Evolutionary conservation across 2,329 filamentous ascomycete species (phyloP).

Genomic region (Pseudocercospora musae): DNA sequence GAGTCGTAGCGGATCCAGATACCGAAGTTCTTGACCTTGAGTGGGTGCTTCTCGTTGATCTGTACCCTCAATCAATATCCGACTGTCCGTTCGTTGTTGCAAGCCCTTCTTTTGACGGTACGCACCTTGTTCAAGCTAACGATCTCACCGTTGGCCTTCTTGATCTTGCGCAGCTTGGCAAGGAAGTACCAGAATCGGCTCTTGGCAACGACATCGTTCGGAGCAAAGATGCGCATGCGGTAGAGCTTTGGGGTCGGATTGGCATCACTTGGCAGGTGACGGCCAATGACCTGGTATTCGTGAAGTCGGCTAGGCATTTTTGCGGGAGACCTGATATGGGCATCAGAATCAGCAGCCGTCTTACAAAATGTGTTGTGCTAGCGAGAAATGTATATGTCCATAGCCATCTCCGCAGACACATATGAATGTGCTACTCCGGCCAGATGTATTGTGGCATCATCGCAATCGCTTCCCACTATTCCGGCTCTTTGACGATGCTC

Average conservation of each 20-base stretch:
- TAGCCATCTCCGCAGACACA: background rate
- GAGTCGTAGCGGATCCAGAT: slow-evolving; percentile 99
- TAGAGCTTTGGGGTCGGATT: slow-evolving; percentile 98
- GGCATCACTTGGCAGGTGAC: slow-evolving; percentile 95
- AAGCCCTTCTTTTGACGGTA: slow-evolving; percentile 52
- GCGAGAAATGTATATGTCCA: background rate
- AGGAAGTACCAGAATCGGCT: slow-evolving; percentile 99
- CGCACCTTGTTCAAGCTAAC: slow-evolving; percentile 82
- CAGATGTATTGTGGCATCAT: slow-evolving; percentile 1
- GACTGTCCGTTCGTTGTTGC: background rate
- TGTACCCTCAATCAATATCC: slow-evolving; percentile 39
- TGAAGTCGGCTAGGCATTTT: slow-evolving; percentile 62
- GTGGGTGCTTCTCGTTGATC: slow-evolving; percentile 98
- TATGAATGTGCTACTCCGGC: background rate
- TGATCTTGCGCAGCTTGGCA: slow-evolving; percentile 98
- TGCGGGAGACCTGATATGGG: slow-evolving; percentile 18
- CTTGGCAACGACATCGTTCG: slow-evolving; percentile 97
- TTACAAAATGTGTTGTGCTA: slow-evolving; percentile 27
- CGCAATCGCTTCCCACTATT: background rate
- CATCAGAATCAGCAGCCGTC: slow-evolving; percentile 38
- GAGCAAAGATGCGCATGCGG: slow-evolving; percentile 99
- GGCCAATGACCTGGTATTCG: slow-evolving; percentile 99
- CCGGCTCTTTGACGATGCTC: background rate
- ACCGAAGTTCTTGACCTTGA: slow-evolving; percentile 99
- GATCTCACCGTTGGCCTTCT: slow-evolving; percentile 99